Evolutionary conservation across 139 green algal genomes (phyloP).

Genomic region (Bryopsis sp.): DNA sequence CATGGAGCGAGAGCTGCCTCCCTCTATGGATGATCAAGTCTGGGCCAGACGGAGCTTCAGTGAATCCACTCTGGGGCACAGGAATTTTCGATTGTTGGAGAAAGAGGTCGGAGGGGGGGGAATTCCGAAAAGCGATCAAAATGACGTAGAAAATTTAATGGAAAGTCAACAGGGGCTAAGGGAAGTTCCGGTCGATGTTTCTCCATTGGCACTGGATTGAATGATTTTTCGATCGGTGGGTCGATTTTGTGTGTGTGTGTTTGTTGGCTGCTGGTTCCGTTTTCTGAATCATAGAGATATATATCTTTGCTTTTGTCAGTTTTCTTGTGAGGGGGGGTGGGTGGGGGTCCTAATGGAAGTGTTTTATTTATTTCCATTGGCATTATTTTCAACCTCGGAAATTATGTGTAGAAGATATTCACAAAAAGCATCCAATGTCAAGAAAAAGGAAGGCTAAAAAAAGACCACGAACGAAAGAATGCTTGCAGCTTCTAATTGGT

Average conservation of each 20-base stretch:
- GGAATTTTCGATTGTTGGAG: neutral
- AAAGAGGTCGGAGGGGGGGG: neutral
- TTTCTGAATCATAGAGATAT: too few relatives aligned
- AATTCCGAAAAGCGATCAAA: neutral
- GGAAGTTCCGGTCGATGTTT: neutral
- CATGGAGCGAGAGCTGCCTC: too few relatives aligned
- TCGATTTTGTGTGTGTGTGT: neutral
- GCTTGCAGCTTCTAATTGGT: too few relatives aligned
- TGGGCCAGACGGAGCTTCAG: neutral
- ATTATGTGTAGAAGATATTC: neutral
- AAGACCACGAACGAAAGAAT: too few relatives aligned
- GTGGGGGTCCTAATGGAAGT: neutral
- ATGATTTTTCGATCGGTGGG: neutral
- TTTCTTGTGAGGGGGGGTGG: neutral
- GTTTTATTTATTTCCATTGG: neutral
- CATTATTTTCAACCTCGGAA: neutral
- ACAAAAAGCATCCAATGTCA: too few relatives aligned
- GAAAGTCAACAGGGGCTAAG: neutral
- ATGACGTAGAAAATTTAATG: neutral
- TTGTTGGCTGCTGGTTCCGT: too few relatives aligned
- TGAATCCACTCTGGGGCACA: neutral
- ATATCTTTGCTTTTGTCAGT: constrained; percentile 1
- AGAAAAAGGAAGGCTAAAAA: too few relatives aligned
- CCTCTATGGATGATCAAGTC: neutral
- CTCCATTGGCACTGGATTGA: neutral